phyloP scores from a whole-genome alignment of 2,329 filamentous ascomycete genomes.

The Paraconiothyrium brasiliense region DNA sequence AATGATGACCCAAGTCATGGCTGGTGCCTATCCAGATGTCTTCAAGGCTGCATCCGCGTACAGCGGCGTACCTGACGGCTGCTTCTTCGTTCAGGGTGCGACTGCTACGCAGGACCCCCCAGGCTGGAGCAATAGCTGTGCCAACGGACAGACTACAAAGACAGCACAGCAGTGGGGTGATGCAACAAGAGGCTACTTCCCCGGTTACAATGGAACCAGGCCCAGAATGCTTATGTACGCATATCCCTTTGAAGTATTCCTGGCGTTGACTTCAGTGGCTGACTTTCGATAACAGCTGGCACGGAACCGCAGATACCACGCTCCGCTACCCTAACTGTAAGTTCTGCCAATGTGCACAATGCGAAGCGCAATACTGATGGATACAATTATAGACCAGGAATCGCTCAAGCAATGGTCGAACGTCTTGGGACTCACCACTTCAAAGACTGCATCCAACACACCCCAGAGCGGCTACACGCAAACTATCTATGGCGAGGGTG shows the following conservation, averaged over 20 bases:
- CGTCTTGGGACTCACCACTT: constrained; percentile 29
- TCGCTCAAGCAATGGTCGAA: constrained; percentile 43
- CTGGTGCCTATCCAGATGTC: constrained; percentile 32
- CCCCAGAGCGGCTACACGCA: constrained; percentile 37
- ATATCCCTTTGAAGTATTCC: background rate
- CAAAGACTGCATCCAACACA: constrained; percentile 29
- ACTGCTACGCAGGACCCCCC: constrained; percentile 49
- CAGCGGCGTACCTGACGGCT: constrained; percentile 33
- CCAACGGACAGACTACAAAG: constrained; percentile 27
- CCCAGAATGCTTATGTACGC: constrained; percentile 30
- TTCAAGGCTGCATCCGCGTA: constrained; percentile 30
- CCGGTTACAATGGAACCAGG: constrained; percentile 26
- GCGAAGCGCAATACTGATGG: constrained; percentile 4
- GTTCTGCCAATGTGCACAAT: background rate
- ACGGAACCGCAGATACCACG: constrained; percentile 30
- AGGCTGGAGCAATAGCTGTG: constrained; percentile 35
- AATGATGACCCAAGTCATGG: constrained; percentile 33
- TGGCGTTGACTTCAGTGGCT: background rate
- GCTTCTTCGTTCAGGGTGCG: constrained; percentile 30
- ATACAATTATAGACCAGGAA: constrained; percentile 26
- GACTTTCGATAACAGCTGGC: constrained; percentile 17
- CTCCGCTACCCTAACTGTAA: constrained; percentile 29
- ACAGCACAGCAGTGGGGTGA: constrained; percentile 31
- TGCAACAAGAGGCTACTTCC: constrained; percentile 23
- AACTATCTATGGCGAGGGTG: constrained; percentile 40